Evolutionary conservation across 2,329 filamentous ascomycete genomes (phyloP).

Genomic region (Neocucurbitaria cava): DNA sequence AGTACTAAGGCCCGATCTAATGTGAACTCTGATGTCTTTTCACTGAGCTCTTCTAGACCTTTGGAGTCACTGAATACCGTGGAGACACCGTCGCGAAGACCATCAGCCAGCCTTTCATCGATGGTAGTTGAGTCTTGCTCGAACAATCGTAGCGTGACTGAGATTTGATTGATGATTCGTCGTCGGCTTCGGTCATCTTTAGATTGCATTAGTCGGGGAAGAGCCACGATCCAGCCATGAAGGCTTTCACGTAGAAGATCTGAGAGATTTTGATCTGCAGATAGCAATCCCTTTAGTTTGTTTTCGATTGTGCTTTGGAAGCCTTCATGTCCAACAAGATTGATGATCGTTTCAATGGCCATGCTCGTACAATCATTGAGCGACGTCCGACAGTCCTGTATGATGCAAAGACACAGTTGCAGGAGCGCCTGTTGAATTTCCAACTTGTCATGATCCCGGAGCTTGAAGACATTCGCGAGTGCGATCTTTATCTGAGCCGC

Average conservation of each 20-base stretch:
- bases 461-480: conserved; percentile 75
- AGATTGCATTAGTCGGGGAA: conserved; percentile 83
- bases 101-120: conserved; percentile 69
- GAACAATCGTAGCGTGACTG: conserved; percentile 73
- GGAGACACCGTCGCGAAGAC: conserved; percentile 76
- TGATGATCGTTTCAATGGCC: conserved; percentile 81
- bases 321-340: conserved; percentile 60
- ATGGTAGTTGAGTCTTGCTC: conserved; percentile 69
- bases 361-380: conserved; percentile 73
- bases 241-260: conserved; percentile 73
- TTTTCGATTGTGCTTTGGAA: conserved; percentile 53
- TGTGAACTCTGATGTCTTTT: conserved; percentile 5
- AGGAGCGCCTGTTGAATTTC: conserved; percentile 74
- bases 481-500: conserved; percentile 82
- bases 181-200: conserved; percentile 81
- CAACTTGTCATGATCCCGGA: conserved; percentile 72
- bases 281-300: conserved; percentile 66
- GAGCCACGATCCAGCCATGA: conserved; percentile 80
- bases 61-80: conserved; percentile 53
- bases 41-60: conserved; percentile 26
- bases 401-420: conserved; percentile 73
- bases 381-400: conserved; percentile 80
- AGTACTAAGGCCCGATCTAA: conserved; percentile 25
- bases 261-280: conserved; percentile 66
- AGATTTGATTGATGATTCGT: conserved; percentile 76